Base-by-base conservation (phyloP, 352 stramenopile genomes). In the Globisporangium perplexum region DNA sequence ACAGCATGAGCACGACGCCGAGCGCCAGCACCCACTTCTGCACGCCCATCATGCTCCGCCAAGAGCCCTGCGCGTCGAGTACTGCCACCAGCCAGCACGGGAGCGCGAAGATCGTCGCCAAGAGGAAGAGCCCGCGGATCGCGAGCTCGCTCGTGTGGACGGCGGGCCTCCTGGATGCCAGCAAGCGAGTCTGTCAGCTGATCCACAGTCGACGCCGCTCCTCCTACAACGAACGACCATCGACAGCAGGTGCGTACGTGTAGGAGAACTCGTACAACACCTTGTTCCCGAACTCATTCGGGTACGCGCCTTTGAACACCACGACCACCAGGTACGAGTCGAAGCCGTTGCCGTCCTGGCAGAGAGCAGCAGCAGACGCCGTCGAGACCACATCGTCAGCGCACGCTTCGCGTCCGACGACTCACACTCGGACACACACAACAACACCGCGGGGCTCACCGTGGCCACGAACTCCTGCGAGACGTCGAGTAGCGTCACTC, bases 211-310 rank as follows among this genome's bases (percentile, higher is more conserved):
- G 33, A 22, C 26, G 45, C 20, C 24, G 14, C 5, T n/a, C n/a
- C n/a, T n/a, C n/a, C n/a, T n/a, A n/a, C n/a, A n/a, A n/a, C n/a
- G n/a, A n/a, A n/a, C n/a, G n/a, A n/a, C n/a, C n/a, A n/a, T n/a
- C n/a, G n/a, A n/a, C n/a, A n/a, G n/a, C n/a, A n/a, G n/a, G n/a
- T n/a, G n/a, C 77, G 41, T 77, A 93, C 83, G 81, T 88, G 59
- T 88, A 94, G 2, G 74, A 76, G 54, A 94, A 90, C 24, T 88
- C 69, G 59, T 94, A 94, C 8, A 69, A 55, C 38, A 94, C 66
- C 6, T 73, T 56, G 26, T 75, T 74, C 28, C 77, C 81, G 30
- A 90, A 90, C 1, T 66, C 58, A 50, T 94, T 90, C 2, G 83
- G 83, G 57, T 94, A 94, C 47, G 85, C 59, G 15, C 78, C 77